Base-by-base conservation (phyloP, 805 yeast species). In the Ogataea siamensis region DNA sequence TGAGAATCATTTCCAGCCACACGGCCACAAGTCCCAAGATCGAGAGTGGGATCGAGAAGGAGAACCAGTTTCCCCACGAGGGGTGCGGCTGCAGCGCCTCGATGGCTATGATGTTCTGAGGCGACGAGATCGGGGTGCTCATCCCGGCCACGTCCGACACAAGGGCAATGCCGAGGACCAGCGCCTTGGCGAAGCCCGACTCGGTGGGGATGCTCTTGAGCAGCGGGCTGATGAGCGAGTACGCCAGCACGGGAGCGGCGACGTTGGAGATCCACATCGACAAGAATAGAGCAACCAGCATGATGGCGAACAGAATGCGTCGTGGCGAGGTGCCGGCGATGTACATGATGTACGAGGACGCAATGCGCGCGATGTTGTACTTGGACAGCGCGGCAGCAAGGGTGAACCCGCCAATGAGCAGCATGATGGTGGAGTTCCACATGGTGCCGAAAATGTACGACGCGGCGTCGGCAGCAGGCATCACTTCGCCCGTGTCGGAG, bases 211-310 rank as follows among this genome's bases (percentile, higher is more conserved):
- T 31, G 55, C 62, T 58, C 43, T 73, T 64, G 40, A 73, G 63
- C 24, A 73, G 54, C 3, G 78, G 77, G 49, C 67, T 71, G 39
- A 72, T 69, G 40, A 73, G 61, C 2, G 77, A 72, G 47, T 70
- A 73, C 46, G 76, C 70, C 37, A 73, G 62, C 8, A 73, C 78
- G 2, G 79, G 78, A 0, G 78, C 74, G 3, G 79, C 79, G 31
- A 73, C 78, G 41, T 73, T 73, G 2, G 77, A 71, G 12, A 73
- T 73, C 79, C 79, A 73, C 79, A 73, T 73, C 4, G 77, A 71
- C 18, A 74, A 66, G 49, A 73, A 73, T 27, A 72, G 50, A 0
- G 78, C 71, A 16, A 73, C 75, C 24, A 67, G 60, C 76, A 73
- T 73, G 40, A 73, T 66, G 1, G 77, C 67, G 16, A 73, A 52